phyloP scores from a whole-genome alignment of 2,329 filamentous ascomycete genomes.

The Colletotrichum costaricense region DNA sequence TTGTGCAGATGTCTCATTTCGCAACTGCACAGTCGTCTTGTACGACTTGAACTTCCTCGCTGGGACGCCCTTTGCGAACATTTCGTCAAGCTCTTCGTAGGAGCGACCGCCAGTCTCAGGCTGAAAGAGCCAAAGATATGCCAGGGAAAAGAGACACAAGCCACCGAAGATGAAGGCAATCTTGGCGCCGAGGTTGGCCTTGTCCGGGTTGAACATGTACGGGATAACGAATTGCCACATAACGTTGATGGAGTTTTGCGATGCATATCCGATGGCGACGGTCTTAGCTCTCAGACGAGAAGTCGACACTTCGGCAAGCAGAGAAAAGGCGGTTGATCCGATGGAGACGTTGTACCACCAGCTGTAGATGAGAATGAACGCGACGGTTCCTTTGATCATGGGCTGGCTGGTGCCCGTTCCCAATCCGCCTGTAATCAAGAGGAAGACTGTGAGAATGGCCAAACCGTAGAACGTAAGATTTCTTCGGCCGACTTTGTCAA shows the following conservation, averaged over 20 bases:
- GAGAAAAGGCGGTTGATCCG: slow-evolving; percentile 51
- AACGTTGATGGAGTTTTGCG: slow-evolving; percentile 42
- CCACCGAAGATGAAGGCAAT: slow-evolving; percentile 54
- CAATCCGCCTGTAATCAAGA: slow-evolving; percentile 52
- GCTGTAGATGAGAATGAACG: slow-evolving; percentile 52
- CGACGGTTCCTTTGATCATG: slow-evolving; percentile 41
- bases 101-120: slow-evolving; percentile 46
- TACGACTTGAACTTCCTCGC: slow-evolving; percentile 42
- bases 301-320: slow-evolving; percentile 51
- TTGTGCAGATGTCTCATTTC: slow-evolving; percentile 20
- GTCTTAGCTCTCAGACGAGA: slow-evolving; percentile 52
- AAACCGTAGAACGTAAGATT: slow-evolving; percentile 50
- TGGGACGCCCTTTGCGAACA: slow-evolving; percentile 41
- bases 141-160: slow-evolving; percentile 42
- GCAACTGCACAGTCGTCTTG: slow-evolving; percentile 29
- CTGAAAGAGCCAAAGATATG: slow-evolving; percentile 49
- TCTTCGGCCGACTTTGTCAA: slow-evolving; percentile 50
- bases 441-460: slow-evolving; percentile 48
- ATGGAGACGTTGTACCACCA: slow-evolving; percentile 55
- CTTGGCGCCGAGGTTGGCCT: slow-evolving; percentile 50
- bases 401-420: slow-evolving; percentile 41
- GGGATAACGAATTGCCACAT: slow-evolving; percentile 38
- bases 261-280: slow-evolving; percentile 49
- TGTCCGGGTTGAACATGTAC: slow-evolving; percentile 39
- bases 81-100: slow-evolving; percentile 42